Evolutionary conservation across 2,329 filamentous ascomycete species (phyloP).

Genomic region (Exophiala viscosa): DNA sequence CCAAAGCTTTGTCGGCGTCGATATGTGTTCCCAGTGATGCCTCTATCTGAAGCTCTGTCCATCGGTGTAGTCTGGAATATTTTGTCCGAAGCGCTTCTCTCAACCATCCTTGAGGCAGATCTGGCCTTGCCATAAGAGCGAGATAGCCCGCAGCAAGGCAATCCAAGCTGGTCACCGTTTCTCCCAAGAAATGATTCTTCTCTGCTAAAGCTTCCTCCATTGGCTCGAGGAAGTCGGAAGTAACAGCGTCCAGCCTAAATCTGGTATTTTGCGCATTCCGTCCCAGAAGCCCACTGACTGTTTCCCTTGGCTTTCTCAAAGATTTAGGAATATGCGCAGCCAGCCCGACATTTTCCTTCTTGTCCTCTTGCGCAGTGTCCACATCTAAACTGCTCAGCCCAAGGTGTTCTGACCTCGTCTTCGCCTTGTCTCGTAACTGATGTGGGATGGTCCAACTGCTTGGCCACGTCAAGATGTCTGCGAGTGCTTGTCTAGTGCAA

Average conservation of each 20-base stretch:
- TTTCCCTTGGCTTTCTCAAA: constrained; percentile 55
- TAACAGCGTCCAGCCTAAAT: constrained; percentile 72
- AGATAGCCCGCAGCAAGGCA: constrained; percentile 79
- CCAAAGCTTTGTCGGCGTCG: constrained; percentile 9
- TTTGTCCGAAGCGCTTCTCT: constrained; percentile 53
- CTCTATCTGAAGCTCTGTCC: constrained; percentile 40
- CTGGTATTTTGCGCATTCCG: constrained; percentile 65
- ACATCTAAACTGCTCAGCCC: constrained; percentile 66
- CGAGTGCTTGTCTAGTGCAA: constrained; percentile 75
- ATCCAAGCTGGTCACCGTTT: constrained; percentile 63
- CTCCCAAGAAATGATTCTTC: constrained; percentile 52
- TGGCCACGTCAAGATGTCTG: constrained; percentile 75
- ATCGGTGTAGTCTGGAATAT: constrained; percentile 43
- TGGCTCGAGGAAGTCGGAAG: constrained; percentile 67
- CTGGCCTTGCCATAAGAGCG: constrained; percentile 63
- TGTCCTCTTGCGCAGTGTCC: constrained; percentile 45
- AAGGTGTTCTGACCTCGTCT: constrained; percentile 65
- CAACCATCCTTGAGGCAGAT: constrained; percentile 61
- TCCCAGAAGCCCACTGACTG: constrained; percentile 60
- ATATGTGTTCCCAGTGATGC: constrained; percentile 38
- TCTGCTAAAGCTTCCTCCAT: constrained; percentile 60
- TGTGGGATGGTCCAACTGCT: constrained; percentile 83
- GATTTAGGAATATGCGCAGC: constrained; percentile 39
- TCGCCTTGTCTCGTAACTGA: constrained; percentile 65
- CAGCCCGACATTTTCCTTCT: constrained; percentile 35